phyloP scores from a whole-genome alignment of 2,329 filamentous ascomycete species.

The Colletotrichum eleusines region DNA sequence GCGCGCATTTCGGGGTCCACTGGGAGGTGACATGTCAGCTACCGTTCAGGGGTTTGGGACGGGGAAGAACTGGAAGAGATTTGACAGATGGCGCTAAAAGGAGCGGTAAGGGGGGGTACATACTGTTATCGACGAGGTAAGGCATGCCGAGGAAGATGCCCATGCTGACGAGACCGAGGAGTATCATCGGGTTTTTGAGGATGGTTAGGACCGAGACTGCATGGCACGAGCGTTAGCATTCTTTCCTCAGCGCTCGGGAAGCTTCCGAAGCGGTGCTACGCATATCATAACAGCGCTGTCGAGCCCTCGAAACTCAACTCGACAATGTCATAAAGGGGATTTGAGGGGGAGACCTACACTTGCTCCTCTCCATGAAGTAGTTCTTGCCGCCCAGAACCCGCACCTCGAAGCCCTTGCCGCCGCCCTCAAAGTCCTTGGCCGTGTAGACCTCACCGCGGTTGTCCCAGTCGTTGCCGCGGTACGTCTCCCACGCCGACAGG shows the following conservation, averaged over 20 bases:
- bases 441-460: conserved; percentile 78
- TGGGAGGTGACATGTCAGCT: conserved; percentile 53
- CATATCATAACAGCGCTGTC: not conserved
- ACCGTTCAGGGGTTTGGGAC: not conserved
- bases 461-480: conserved; percentile 88
- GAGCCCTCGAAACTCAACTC: not conserved
- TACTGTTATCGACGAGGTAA: conserved; percentile 95
- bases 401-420: conserved; percentile 67
- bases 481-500: conserved; percentile 84
- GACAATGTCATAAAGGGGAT: no score
- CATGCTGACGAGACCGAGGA: conserved; percentile 88
- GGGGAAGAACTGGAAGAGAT: not conserved
- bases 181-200: conserved; percentile 95
- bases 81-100: not conserved
- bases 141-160: conserved; percentile 92
- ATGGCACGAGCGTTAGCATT: conserved; percentile 11
- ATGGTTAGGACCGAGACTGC: conserved; percentile 83
- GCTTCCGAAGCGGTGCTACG: not conserved
- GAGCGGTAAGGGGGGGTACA: conserved; percentile 52
- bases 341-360: conserved; percentile 73
- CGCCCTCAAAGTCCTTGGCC: conserved; percentile 36
- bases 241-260: not conserved
- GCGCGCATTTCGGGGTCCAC: conserved; percentile 97
- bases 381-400: conserved; percentile 73
- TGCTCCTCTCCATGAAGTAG: conserved; percentile 81